Evolutionary conservation across 1,284 basidiomycete genomes (phyloP).

Genomic region (Earliella scabrosa): DNA sequence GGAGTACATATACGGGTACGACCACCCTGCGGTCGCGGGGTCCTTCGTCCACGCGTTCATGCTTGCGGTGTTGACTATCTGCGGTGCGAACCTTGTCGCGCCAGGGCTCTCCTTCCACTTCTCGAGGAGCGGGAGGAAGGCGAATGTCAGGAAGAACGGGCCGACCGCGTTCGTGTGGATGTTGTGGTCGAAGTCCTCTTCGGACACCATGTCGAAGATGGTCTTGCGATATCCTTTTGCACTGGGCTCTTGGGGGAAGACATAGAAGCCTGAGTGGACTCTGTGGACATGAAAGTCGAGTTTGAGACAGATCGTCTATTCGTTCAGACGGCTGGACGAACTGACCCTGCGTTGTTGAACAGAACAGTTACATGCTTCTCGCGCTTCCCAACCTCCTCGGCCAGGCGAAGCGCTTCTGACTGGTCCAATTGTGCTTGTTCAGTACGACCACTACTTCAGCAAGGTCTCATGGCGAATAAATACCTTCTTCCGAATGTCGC

Average conservation of each 20-base stretch:
- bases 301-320: too few relatives aligned
- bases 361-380: conserved; percentile 48
- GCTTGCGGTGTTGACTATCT: conserved; percentile 55
- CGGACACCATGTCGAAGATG: conserved; percentile 44
- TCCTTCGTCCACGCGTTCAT: conserved; percentile 63
- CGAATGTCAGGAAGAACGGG: conserved; percentile 55
- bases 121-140: conserved; percentile 54
- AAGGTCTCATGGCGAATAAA: not conserved
- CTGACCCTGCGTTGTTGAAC: conserved; percentile 44
- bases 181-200: conserved; percentile 44
- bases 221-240: conserved; percentile 40
- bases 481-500: not conserved
- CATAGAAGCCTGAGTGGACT: too few relatives aligned
- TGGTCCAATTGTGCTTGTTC: not conserved
- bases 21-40: conserved; percentile 42
- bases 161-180: conserved; percentile 49
- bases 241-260: too few relatives aligned
- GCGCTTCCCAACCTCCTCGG: conserved; percentile 43
- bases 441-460: too few relatives aligned
- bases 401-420: conserved; percentile 38
- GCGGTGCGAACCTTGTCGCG: conserved; percentile 44
- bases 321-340: too few relatives aligned
- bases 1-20: conserved; percentile 53
- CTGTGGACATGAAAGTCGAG: too few relatives aligned
- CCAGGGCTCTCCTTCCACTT: conserved; percentile 42